phyloP scores from a whole-genome alignment of 1,284 basidiomycete species.

The Leccinum variabile region DNA sequence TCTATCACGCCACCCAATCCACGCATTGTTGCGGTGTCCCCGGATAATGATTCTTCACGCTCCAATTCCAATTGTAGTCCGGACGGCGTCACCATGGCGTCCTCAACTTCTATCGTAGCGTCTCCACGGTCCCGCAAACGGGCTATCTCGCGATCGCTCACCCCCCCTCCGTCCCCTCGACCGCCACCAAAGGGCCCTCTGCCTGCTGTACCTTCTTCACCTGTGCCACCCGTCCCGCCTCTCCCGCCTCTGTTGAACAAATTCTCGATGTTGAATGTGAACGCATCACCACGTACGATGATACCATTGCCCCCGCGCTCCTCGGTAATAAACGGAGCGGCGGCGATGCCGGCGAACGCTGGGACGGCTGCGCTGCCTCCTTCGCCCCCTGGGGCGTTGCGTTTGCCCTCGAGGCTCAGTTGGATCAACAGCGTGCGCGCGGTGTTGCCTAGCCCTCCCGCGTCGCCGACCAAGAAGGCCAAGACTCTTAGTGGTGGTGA shows the following conservation, averaged over 20 bases:
- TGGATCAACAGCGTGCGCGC: constrained; percentile 31
- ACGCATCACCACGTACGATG: constrained; percentile 1
- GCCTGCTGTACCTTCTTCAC: constrained; percentile 28
- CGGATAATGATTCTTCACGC: neutral
- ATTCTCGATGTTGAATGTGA: constrained; percentile 12
- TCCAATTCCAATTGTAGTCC: neutral
- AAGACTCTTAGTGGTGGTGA: neutral
- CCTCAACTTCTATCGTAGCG: constrained; percentile 12
- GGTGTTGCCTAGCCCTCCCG: constrained; percentile 34
- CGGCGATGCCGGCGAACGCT: constrained; percentile 1
- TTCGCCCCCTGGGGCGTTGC: constrained; percentile 30
- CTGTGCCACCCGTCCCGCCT: constrained; percentile 29
- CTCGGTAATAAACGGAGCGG: constrained; percentile 7
- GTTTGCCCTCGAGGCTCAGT: constrained; percentile 34
- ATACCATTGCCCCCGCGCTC: constrained; percentile 12
- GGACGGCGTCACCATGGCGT: neutral
- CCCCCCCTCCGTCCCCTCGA: constrained; percentile 26
- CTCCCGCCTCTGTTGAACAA: constrained; percentile 26
- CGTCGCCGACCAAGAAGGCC: constrained; percentile 22
- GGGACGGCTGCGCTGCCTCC: constrained; percentile 23
- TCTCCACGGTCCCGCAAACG: constrained; percentile 23
- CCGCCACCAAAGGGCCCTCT: constrained; percentile 34
- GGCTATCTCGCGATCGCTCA: constrained; percentile 28
- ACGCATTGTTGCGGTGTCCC: constrained; percentile 4
- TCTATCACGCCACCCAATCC: constrained; percentile 9